These are phyloP conservation scores for Colletotrichum sp. DNA, from an alignment of 2,329 filamentous ascomycete species.

Conservation along the genomic window DNA sequence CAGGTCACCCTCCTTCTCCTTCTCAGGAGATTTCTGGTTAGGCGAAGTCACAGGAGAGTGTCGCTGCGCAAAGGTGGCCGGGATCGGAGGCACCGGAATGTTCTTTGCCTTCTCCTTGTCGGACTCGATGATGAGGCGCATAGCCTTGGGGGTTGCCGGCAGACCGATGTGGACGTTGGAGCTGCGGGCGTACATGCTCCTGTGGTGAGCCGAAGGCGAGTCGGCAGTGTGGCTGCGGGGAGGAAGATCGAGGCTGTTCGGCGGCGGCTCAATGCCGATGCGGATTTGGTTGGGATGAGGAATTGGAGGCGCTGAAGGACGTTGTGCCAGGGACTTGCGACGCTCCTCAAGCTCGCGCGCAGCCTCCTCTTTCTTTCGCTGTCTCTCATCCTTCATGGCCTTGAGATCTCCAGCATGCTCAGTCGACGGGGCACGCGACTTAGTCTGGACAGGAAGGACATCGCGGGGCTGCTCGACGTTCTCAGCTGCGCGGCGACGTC, in stretches of 20 bases:
- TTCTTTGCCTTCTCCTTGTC: conserved; percentile 46
- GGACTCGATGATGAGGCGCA: conserved; percentile 77
- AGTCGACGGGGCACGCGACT: conserved; percentile 44
- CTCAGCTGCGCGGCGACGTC: conserved; percentile 36
- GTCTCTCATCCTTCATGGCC: conserved; percentile 63
- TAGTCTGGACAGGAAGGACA: conserved; percentile 32
- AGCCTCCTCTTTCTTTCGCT: conserved; percentile 73
- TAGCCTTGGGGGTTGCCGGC: conserved; percentile 90
- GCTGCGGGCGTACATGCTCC: conserved; percentile 53
- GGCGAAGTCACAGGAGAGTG: conserved; percentile 44
- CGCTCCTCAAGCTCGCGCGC: conserved; percentile 89
- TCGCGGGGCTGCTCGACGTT: conserved; percentile 26
- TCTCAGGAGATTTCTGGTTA: conserved; percentile 37
- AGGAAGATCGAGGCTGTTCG: conserved; percentile 47
- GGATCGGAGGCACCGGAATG: conserved; percentile 52
- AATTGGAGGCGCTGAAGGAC: conserved; percentile 81
- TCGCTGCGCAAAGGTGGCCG: conserved; percentile 49
- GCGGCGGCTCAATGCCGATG: conserved; percentile 28
- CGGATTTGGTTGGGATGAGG: conserved; percentile 70
- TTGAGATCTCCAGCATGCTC: conserved; percentile 60
- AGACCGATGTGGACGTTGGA: conserved; percentile 69
- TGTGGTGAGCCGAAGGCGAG: conserved; percentile 41
- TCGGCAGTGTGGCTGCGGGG: conserved; percentile 71
- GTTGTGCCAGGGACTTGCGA: conserved; percentile 80
- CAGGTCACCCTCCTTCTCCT: conserved; percentile 32